Conservation (phyloP, 345 rosid genomes). For the Populus alba region DNA sequence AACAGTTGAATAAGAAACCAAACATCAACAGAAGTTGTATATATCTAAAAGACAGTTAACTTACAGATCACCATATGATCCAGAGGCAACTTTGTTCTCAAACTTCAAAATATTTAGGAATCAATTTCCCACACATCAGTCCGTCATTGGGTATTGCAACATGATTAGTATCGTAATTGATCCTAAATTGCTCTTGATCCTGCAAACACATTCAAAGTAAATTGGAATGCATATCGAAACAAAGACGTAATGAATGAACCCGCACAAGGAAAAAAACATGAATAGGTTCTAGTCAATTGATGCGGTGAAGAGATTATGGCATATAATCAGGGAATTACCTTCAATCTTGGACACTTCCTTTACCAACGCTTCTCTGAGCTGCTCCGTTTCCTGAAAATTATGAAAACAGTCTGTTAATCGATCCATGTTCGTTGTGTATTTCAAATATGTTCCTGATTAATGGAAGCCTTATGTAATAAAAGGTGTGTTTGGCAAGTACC, state of each 20-base stretch:
- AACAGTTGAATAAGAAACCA: not conserved
- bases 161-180: slow-evolving; percentile 40
- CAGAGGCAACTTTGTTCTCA: slow-evolving; percentile 86
- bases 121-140: slow-evolving; percentile 98
- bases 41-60: slow-evolving; percentile 30
- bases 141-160: slow-evolving; percentile 83
- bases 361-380: slow-evolving; percentile 67
- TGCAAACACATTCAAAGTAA: slow-evolving; percentile 13
- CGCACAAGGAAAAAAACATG: not conserved
- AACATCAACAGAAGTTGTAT: slow-evolving; percentile 6
- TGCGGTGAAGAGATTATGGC: not conserved
- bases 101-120: slow-evolving; percentile 57
- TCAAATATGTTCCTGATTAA: slow-evolving; percentile 6
- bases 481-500: slow-evolving; percentile 39
- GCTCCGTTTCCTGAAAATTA: slow-evolving; percentile 65
- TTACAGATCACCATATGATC: slow-evolving; percentile 96
- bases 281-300: not conserved
- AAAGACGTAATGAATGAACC: not conserved
- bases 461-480: not conserved
- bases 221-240: not conserved
- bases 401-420: slow-evolving; percentile 26
- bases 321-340: slow-evolving; percentile 46
- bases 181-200: slow-evolving; percentile 35
- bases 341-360: slow-evolving; percentile 67
- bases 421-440: slow-evolving; percentile 16